phyloP scores from a whole-genome alignment of 1,284 basidiomycete genomes.

The Cryptococcus jaspeensis region DNA sequence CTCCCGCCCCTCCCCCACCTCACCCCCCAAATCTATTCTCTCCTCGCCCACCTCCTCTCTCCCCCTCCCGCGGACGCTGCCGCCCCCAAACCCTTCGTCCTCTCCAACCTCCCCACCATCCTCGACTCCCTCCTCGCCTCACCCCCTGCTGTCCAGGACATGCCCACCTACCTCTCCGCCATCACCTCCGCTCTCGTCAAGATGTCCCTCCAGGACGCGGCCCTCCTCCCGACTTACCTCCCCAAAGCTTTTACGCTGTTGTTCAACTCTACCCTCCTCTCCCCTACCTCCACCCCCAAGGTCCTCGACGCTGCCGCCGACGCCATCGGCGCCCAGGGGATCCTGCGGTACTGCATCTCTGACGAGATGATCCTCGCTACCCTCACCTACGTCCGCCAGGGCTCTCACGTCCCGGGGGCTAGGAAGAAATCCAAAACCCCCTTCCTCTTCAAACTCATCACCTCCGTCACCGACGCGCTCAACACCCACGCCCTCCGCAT shows the following conservation, averaged over 20 bases:
- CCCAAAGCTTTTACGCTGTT: constrained; percentile 70
- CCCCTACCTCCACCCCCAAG: constrained; percentile 27
- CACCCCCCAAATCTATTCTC: constrained; percentile 75
- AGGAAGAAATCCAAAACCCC: constrained; percentile 57
- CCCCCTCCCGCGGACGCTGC: constrained; percentile 45
- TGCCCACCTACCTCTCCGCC: constrained; percentile 60
- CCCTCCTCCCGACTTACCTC: constrained; percentile 54
- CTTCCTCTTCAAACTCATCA: constrained; percentile 63
- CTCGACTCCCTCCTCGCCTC: constrained; percentile 71
- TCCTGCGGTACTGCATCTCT: constrained; percentile 68
- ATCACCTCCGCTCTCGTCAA: constrained; percentile 50
- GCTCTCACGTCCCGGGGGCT: constrained; percentile 45
- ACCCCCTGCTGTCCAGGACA: constrained; percentile 61
- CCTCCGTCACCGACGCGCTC: constrained; percentile 64
- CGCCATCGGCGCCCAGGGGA: constrained; percentile 59
- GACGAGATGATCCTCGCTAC: constrained; percentile 62
- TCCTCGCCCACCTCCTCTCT: constrained; percentile 72
- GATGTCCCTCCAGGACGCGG: constrained; percentile 44
- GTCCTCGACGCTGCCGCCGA: constrained; percentile 62
- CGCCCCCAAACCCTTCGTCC: constrained; percentile 37
- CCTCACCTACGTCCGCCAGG: constrained; percentile 41
- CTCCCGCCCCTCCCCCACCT: constrained; percentile 82
- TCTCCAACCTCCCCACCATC: constrained; percentile 62
- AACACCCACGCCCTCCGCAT: constrained; percentile 66
- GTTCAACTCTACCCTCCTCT: constrained; percentile 64